phyloP scores from a whole-genome alignment of 2,329 filamentous ascomycete genomes.

The Aspergillus sp. region DNA sequence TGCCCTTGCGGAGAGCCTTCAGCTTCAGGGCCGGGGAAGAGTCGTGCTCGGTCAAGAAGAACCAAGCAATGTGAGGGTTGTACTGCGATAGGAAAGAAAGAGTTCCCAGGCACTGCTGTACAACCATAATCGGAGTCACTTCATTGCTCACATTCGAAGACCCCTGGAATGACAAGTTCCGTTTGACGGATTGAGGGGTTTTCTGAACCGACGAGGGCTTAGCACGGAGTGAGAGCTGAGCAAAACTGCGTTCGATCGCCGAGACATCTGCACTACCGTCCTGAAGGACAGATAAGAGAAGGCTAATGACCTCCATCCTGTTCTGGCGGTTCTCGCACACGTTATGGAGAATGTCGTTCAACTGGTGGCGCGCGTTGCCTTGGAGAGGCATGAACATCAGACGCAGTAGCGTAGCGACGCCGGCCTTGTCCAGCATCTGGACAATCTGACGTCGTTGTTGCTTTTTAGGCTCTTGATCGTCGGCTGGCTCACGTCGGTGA shows the following conservation, averaged over 20 bases:
- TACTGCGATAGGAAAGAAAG: constrained; percentile 80
- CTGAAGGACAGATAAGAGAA: constrained; percentile 88
- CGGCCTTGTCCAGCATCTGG: constrained; percentile 95
- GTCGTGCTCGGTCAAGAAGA: constrained; percentile 95
- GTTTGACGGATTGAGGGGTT: constrained; percentile 79
- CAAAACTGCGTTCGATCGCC: constrained; percentile 93
- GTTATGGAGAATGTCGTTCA: constrained; percentile 86
- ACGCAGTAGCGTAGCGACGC: constrained; percentile 92
- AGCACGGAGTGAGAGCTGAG: constrained; percentile 86
- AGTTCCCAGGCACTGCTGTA: constrained; percentile 89
- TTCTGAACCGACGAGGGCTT: constrained; percentile 77
- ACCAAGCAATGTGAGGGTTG: constrained; percentile 82
- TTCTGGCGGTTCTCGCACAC: constrained; percentile 97
- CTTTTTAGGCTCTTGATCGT: constrained; percentile 60
- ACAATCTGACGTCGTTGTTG: constrained; percentile 77
- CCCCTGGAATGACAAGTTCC: constrained; percentile 65
- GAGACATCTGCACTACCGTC: constrained; percentile 92
- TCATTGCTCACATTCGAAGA: constrained; percentile 69
- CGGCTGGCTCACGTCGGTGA: constrained; percentile 38
- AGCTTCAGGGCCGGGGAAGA: constrained; percentile 75
- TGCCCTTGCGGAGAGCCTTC: constrained; percentile 77
- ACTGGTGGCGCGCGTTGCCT: constrained; percentile 76
- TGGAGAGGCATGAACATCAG: constrained; percentile 97
- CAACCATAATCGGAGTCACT: constrained; percentile 89
- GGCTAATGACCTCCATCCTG: constrained; percentile 88